Base-by-base conservation (phyloP, 805 yeast species). In the Candida caryicola region DNA sequence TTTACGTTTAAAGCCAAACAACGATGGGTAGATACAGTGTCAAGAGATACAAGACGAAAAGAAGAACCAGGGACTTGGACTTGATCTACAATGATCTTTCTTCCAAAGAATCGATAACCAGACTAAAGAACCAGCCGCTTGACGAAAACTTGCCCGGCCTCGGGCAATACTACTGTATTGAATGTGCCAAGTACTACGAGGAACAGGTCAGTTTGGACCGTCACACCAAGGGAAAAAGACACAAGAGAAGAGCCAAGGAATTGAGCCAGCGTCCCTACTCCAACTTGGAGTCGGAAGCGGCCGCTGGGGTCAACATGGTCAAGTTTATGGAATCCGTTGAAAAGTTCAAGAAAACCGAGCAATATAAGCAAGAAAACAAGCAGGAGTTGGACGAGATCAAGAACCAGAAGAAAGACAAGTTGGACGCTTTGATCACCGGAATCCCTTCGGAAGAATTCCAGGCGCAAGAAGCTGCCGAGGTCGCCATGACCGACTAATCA, bases 61-160 rank as follows among this genome's bases (percentile, higher is more conserved):
- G 95, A 74, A 79, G 88, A 73, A 79, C 82, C 2, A 78, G 82
- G 59, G 97, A 89, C 54, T 67, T 86, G 42, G 99, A 93, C 57
- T 77, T 82, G 53, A 83, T 93, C 43, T 78, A 83, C 54, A 71
- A 77, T 27, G 99, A 93, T 55, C 62, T 93, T 36, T 67, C 82
- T 2, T 62, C 79, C 3, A 71, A 75, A 28, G 84, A 81, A 27
- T 66, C 82, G n/a, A 82, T 88, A 39, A 61, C 73, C 39, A 67
- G 72, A 29, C 70, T 89, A 40, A 76, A 85, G 57, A 81, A 85
- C 57, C 98, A 91, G 62, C 85, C 87, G 4, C 61, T 85, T 40
- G 96, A 91, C 61, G 98, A 91, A 64, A 78, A 81, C 31, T 82
- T 83, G 56, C 90, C 97, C 1, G 99, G 99, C 1, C 66, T 93